Evolutionary conservation across 768 basidiomycete genomes (phyloP).

Genomic region (Psilocybe azurescens): DNA sequence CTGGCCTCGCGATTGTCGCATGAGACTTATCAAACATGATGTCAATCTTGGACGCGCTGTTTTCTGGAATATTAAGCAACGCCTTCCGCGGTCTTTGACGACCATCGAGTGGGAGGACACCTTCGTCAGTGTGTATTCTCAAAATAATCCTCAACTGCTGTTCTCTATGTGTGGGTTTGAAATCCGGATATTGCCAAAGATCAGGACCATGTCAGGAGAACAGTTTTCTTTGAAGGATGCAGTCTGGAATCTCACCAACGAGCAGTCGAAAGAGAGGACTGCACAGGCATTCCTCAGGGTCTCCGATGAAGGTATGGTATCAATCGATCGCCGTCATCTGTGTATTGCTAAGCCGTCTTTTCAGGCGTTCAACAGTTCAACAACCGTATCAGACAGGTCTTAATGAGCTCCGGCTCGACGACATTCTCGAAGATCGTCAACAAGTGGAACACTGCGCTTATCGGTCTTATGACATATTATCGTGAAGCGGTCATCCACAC

Average conservation of each 20-base stretch:
- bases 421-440: slow-evolving; percentile 99
- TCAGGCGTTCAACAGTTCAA: slow-evolving; percentile 94
- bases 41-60: slow-evolving; percentile 98
- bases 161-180: slow-evolving; percentile 99
- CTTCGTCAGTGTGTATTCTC: slow-evolving; percentile 95
- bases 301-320: slow-evolving; percentile 80
- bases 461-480: slow-evolving; percentile 97
- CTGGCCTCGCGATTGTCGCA: slow-evolving; percentile 99
- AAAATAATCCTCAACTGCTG: slow-evolving; percentile 95
- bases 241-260: slow-evolving; percentile 97
- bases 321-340: not conserved
- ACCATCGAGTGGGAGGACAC: slow-evolving; percentile 99
- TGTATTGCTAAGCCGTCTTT: not conserved
- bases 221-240: slow-evolving; percentile 97
- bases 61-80: slow-evolving; percentile 99
- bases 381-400: slow-evolving; percentile 93
- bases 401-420: slow-evolving; percentile 98
- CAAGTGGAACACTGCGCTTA: slow-evolving; percentile 96
- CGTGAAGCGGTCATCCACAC: slow-evolving; percentile 98
- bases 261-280: slow-evolving; percentile 96
- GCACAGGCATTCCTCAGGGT: slow-evolving; percentile 98
- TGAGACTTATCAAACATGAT: slow-evolving; percentile 99
- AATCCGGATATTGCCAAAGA: slow-evolving; percentile 95
- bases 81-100: slow-evolving; percentile 91
- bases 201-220: slow-evolving; percentile 93